phyloP scores from a whole-genome alignment of 371 early-diverging fungal species.

The Mortierella sp. region DNA sequence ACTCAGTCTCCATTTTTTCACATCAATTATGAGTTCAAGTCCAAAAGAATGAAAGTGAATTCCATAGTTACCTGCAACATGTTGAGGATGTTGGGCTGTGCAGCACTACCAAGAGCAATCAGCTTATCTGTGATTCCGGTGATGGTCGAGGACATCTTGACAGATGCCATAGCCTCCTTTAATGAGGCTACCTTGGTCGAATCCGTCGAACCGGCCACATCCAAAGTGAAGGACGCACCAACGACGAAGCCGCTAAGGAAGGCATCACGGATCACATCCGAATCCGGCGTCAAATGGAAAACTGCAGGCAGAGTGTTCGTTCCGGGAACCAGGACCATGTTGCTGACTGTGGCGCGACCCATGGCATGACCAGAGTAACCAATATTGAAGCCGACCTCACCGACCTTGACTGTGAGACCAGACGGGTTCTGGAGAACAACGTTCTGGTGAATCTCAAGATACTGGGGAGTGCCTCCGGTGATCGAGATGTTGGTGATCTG shows the following conservation, averaged over 20 bases:
- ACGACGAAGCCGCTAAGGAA: slow-evolving; percentile 28
- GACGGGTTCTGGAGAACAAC: slow-evolving; percentile 63
- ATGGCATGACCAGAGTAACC: slow-evolving; percentile 55
- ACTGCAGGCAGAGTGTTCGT: slow-evolving; percentile 53
- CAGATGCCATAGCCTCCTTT: slow-evolving; percentile 58
- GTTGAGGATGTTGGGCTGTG: slow-evolving; percentile 17
- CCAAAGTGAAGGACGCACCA: slow-evolving; percentile 56
- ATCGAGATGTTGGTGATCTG: slow-evolving; percentile 57
- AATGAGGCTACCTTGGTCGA: slow-evolving; percentile 59
- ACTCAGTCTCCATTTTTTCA: background rate
- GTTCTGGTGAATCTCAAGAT: slow-evolving; percentile 52
- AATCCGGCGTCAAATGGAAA: slow-evolving; percentile 40
- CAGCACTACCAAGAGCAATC: slow-evolving; percentile 38
- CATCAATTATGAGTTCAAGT: background rate
- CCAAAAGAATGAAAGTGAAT: background rate
- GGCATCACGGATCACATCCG: slow-evolving; percentile 11
- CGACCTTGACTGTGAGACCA: slow-evolving; percentile 60
- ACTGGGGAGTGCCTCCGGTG: slow-evolving; percentile 57
- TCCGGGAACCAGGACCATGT: slow-evolving; percentile 59
- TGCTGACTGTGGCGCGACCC: slow-evolving; percentile 35
- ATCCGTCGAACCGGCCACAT: slow-evolving; percentile 53
- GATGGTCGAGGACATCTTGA: slow-evolving; percentile 56
- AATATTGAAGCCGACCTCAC: slow-evolving; percentile 61
- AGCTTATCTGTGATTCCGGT: slow-evolving; percentile 56
- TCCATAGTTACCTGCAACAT: slow-evolving; percentile 27